A percentile compares a stretch with the other conserved stretches of the same genome.
phyloP scores from a whole-genome alignment of 257 asterid species.

The Cinchona pubescens region DNA sequence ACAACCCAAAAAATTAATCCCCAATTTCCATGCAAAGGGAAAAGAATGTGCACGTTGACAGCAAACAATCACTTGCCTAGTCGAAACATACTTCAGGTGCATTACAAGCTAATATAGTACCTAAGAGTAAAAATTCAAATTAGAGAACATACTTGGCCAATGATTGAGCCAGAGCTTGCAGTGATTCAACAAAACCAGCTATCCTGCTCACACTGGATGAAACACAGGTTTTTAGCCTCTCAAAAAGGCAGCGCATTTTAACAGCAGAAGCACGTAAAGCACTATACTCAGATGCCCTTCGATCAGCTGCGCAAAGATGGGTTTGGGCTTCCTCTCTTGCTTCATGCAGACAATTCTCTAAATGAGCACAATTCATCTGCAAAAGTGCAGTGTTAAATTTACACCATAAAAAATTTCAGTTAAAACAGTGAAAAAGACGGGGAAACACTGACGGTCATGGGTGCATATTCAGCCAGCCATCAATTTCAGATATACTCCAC shows the following conservation, averaged over 20 bases:
- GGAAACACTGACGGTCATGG: not conserved
- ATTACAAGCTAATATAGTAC: not conserved
- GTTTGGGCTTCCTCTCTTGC: constrained; percentile 98
- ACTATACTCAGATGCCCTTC: constrained; percentile 79
- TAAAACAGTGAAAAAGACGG: not conserved
- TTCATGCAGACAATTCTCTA: constrained; percentile 91
- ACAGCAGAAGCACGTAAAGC: constrained; percentile 91
- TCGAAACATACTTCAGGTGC: constrained; percentile 4
- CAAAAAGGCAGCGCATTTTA: constrained; percentile 75
- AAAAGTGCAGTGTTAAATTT: constrained; percentile 8
- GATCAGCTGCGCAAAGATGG: constrained; percentile 89
- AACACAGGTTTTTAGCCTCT: constrained; percentile 74
- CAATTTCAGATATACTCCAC: not conserved
- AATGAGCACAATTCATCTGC: constrained; percentile 96
- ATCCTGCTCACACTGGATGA: constrained; percentile 59
- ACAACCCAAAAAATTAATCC: not conserved
- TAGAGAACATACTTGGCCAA: constrained; percentile 51
- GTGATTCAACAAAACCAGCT: constrained; percentile 58
- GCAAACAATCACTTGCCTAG: not conserved
- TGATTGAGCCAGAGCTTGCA: constrained; percentile 68
- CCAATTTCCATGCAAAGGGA: not conserved
- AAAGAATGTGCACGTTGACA: not conserved
- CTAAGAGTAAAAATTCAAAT: not conserved
- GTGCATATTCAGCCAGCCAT: not conserved
- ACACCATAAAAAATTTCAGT: not conserved